Evolutionary conservation across 2,329 filamentous ascomycete genomes (phyloP).

Genomic region (Trichoderma arundinaceum): DNA sequence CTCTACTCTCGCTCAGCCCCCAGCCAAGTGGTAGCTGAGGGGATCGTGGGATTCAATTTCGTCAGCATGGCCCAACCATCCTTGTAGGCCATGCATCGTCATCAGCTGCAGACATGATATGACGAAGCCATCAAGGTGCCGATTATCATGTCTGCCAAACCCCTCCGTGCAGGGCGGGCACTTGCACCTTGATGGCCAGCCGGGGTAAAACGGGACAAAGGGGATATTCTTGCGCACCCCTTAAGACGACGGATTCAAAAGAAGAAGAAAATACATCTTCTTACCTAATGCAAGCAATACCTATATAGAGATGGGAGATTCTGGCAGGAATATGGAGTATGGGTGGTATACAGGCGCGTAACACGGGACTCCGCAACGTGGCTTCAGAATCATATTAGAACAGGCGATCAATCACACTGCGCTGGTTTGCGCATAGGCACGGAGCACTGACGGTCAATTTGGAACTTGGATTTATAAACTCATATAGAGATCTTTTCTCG

Average conservation of each 20-base stretch:
- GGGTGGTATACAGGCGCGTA: not conserved
- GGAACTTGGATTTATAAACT: too few species aligned
- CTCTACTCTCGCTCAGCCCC: conserved; percentile 40
- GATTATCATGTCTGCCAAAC: not conserved
- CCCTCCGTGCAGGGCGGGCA: not conserved
- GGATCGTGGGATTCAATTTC: conserved; percentile 58
- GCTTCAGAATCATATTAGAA: conserved; percentile 8
- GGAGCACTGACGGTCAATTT: conserved; percentile 10
- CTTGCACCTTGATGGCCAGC: conserved; percentile 29
- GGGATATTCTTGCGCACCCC: not conserved
- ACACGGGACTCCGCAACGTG: conserved; percentile 3
- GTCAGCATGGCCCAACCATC: conserved; percentile 32
- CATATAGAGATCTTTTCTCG: not conserved
- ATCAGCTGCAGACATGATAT: not conserved
- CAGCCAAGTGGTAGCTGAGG: conserved; percentile 51
- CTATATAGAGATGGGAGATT: conserved; percentile 1
- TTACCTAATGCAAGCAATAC: not conserved
- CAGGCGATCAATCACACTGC: not conserved
- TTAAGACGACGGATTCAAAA: not conserved
- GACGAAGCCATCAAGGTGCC: conserved; percentile 27
- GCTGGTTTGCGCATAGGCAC: not conserved
- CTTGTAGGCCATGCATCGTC: not conserved
- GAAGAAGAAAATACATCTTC: not conserved
- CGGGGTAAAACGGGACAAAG: not conserved
- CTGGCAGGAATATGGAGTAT: conserved; percentile 10